Conservation (phyloP, 352 stramenopile species). For the Pythium oligandrum region DNA sequence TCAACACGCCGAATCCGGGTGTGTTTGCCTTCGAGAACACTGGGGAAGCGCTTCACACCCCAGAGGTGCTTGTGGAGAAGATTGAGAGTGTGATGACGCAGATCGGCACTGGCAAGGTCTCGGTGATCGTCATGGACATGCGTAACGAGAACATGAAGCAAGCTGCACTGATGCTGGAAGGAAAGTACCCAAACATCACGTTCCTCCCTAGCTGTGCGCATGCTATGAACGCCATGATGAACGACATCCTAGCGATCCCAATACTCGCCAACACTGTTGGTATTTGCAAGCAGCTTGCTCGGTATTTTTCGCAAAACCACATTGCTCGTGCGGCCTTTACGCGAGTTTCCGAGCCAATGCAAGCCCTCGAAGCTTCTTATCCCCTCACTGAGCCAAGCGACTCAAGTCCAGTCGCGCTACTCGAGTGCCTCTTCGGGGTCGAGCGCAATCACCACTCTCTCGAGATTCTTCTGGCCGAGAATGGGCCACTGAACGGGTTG, state of each 20-base stretch:
- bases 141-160: conserved; percentile 52
- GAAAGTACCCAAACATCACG: conserved; percentile 54
- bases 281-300: conserved; percentile 34
- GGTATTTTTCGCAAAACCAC: conserved; percentile 43
- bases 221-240: conserved; percentile 51
- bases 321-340: conserved; percentile 36
- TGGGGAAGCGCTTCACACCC: conserved; percentile 35
- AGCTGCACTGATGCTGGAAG: conserved; percentile 31
- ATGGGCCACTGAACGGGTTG: conserved; percentile 29
- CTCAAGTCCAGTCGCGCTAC: conserved; percentile 23
- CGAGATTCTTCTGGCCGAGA: conserved; percentile 53
- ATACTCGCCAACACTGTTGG: conserved; percentile 31
- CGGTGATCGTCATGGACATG: conserved; percentile 52
- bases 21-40: conserved; percentile 64
- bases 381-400: conserved; percentile 29
- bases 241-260: conserved; percentile 46
- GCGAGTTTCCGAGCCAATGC: conserved; percentile 45
- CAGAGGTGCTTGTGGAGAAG: conserved; percentile 43
- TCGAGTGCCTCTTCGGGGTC: conserved; percentile 48
- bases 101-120: conserved; percentile 47
- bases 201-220: conserved; percentile 62
- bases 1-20: conserved; percentile 43
- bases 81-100: conserved; percentile 60
- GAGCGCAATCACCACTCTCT: conserved; percentile 55
- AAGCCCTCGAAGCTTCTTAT: conserved; percentile 33